phyloP scores from a whole-genome alignment of 768 basidiomycete genomes.

The Coprinopsis sp. region DNA sequence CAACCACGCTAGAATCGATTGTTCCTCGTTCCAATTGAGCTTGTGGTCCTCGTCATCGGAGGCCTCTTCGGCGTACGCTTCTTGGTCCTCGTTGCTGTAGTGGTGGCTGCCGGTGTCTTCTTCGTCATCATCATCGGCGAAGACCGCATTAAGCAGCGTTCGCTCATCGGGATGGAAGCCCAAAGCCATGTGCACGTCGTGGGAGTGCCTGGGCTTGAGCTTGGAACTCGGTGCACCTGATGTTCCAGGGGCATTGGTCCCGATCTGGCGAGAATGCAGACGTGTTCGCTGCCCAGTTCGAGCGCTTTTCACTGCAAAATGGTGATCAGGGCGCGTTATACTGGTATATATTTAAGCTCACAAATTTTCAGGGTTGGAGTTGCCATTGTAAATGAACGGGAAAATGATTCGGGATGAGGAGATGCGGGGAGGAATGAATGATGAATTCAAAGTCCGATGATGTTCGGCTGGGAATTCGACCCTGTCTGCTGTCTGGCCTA shows the following conservation, averaged over 20 bases:
- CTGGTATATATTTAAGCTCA: no score
- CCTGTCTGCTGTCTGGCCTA: no score
- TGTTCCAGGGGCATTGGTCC: background rate
- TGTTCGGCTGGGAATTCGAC: no score
- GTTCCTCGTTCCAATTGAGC: constrained; percentile 50
- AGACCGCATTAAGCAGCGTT: constrained; percentile 6
- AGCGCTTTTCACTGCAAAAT: no score
- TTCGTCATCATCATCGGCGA: constrained; percentile 3
- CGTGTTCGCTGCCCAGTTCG: background rate
- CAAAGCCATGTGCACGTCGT: constrained; percentile 4
- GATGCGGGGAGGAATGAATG: no score
- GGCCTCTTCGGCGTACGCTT: constrained; percentile 16
- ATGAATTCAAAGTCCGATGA: no score
- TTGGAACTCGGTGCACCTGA: background rate
- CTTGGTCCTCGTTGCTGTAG: constrained; percentile 8
- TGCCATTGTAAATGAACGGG: no score
- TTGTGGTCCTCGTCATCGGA: constrained; percentile 26
- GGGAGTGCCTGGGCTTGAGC: constrained; percentile 5
- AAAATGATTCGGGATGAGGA: no score
- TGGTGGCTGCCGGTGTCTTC: constrained; percentile 12
- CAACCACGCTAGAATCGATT: constrained; percentile 46
- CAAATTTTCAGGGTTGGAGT: no score
- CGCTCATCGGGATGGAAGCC: background rate
- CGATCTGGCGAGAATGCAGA: background rate
- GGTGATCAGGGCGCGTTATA: no score